phyloP scores from a whole-genome alignment of 2,329 filamentous ascomycete genomes.

The Mycosphaerelloides madeirae region DNA sequence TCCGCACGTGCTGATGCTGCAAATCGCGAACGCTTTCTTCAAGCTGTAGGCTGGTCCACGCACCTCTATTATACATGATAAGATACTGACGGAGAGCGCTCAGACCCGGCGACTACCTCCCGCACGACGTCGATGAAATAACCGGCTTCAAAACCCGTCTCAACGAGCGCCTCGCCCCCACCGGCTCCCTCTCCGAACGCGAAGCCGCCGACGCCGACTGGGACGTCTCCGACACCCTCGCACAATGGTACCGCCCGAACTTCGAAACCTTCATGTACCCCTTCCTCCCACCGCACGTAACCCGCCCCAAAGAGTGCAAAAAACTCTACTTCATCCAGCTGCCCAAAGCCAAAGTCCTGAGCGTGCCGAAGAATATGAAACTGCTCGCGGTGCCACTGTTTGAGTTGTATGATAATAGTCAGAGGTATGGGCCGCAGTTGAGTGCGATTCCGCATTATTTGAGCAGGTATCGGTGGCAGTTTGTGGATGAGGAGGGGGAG shows the following conservation, averaged over 20 bases:
- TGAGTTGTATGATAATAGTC: slow-evolving; percentile 96
- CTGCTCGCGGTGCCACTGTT: slow-evolving; percentile 93
- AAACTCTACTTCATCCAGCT: slow-evolving; percentile 97
- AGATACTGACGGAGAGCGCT: neutral
- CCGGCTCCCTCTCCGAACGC: slow-evolving; percentile 71
- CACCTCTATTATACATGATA: neutral
- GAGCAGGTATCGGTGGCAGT: slow-evolving; percentile 95
- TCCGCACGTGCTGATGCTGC: slow-evolving; percentile 96
- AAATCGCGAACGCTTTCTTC: slow-evolving; percentile 99
- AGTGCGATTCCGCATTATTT: slow-evolving; percentile 94
- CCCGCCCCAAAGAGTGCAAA: slow-evolving; percentile 96
- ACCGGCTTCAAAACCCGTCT: slow-evolving; percentile 90
- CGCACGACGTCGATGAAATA: slow-evolving; percentile 83
- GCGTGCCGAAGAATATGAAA: slow-evolving; percentile 99
- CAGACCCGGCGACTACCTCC: slow-evolving; percentile 86
- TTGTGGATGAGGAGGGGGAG: slow-evolving; percentile 87
- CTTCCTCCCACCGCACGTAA: slow-evolving; percentile 93
- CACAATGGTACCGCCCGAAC: slow-evolving; percentile 98
- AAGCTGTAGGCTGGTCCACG: slow-evolving; percentile 59
- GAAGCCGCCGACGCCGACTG: slow-evolving; percentile 61
- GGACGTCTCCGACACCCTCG: slow-evolving; percentile 89
- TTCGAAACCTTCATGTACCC: slow-evolving; percentile 99
- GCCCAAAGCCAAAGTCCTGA: slow-evolving; percentile 86
- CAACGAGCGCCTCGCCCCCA: slow-evolving; percentile 85
- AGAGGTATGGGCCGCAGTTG: slow-evolving; percentile 88